Conservation (phyloP, 129 eudicot species). For the Gnaphalium uliginosum region DNA sequence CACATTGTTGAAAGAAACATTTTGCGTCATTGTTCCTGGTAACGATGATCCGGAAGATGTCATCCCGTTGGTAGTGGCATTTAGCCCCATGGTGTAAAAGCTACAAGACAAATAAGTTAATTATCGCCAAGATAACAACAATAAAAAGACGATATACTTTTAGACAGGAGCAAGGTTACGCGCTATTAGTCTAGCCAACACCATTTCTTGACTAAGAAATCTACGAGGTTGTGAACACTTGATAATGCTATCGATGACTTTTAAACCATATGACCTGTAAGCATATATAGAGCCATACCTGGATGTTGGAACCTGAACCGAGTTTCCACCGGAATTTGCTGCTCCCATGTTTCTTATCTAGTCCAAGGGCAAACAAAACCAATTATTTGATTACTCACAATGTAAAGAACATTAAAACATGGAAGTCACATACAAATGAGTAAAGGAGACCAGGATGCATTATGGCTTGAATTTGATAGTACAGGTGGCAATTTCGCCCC, state of each 20-base stretch:
- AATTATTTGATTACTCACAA: neutral
- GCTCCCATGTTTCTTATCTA: slow-evolving; percentile 65
- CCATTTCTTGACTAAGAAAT: neutral
- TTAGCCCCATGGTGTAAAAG: slow-evolving; percentile 47
- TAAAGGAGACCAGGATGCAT: neutral
- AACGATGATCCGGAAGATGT: slow-evolving; percentile 7
- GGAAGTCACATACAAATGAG: neutral
- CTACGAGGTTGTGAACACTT: neutral
- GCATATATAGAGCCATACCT: slow-evolving; percentile 44
- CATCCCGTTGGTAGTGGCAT: slow-evolving; percentile 50
- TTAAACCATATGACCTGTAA: too few relatives aligned
- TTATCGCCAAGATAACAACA: neutral
- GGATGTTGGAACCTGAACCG: slow-evolving; percentile 56
- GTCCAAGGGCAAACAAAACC: slow-evolving; percentile 19
- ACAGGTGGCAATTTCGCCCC: neutral
- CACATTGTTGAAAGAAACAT: slow-evolving; percentile 12
- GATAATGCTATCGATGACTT: too few relatives aligned
- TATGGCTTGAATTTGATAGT: neutral
- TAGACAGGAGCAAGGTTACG: too few relatives aligned
- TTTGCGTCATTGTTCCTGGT: slow-evolving; percentile 16
- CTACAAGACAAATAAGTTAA: slow-evolving; percentile 37
- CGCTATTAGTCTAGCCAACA: too few relatives aligned
- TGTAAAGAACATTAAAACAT: neutral
- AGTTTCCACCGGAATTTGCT: slow-evolving; percentile 46
- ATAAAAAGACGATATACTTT: neutral